Base-by-base conservation (phyloP, 495 filamentous ascomycete species). In the Penicillium pancosmium region DNA sequence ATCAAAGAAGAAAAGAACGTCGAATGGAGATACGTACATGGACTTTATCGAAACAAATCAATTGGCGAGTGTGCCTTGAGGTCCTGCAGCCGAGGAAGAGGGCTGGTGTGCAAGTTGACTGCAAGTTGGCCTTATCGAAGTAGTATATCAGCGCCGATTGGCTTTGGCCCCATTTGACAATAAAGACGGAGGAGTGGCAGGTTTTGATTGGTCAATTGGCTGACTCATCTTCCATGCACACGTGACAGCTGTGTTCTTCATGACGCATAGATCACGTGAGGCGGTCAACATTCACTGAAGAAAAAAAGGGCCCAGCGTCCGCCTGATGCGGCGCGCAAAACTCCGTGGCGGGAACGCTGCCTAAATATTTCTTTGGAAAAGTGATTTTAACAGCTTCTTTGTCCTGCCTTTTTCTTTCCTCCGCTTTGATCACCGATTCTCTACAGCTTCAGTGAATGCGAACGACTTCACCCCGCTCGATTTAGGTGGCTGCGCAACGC, bases 151-250 rank as follows among this genome's bases (percentile, higher is more conserved):
- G 31, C 50, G 58, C 64, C 53, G 64, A 54, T 47, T 40, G 44
- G 19, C 53, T 54, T n/a, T n/a, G 4, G 36, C 15, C 15, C 57
- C 34, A 61, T 65, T 65, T 61, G 40, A 21, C 36, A 52, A n/a
- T 60, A 53, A 66, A 73, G 75, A 73, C 74, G 75, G 68, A 73
- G 54, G 62, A 70, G 41, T 44, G 41, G 41, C 76, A 76, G 50
- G 5, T 56, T 59, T 44, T 73, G 63, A 77, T 78, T 78, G 73
- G 76, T 48, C 46, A 33, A 11, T 10, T 8, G 3, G 56, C 47
- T 63, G 61, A 67, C 27, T 68, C 66, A 68, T 48, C 16, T 11
- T 3, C 1, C 27, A 7, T 31, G 8, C 8, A 4, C 70, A 73
- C 65, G 67, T 74, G 71, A 66, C 31, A 38, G 16, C 34, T 55